Percentiles rank a stretch among this genome's conserved stretches.
Evolutionary conservation across 2,329 filamentous ascomycete genomes (phyloP).

Genomic region (Calcarisporium arbuscula): DNA sequence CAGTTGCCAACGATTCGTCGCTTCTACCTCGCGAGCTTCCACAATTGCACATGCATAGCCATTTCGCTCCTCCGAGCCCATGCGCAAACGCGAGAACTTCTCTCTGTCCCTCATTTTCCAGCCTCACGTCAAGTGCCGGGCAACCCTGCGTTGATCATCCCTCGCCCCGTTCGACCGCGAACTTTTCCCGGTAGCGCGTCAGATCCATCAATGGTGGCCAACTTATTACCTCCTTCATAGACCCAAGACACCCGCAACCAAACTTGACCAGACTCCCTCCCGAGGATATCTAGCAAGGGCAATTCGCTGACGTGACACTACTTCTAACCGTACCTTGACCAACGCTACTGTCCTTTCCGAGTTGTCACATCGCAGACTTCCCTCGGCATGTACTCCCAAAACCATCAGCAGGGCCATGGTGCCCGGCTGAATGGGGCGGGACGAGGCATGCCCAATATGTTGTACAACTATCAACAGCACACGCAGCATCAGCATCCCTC

Average conservation of each 20-base stretch:
- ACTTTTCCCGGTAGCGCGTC: too few species aligned
- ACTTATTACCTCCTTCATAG: too few species aligned
- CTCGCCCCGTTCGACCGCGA: too few species aligned
- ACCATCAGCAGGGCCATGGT: slow-evolving; percentile 66
- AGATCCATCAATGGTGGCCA: too few species aligned
- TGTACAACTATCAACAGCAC: slow-evolving; percentile 64
- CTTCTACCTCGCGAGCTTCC: slow-evolving; percentile 8
- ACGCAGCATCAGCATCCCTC: slow-evolving; percentile 56
- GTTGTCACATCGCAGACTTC: slow-evolving; percentile 13
- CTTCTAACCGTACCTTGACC: too few species aligned
- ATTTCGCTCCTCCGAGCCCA: slow-evolving; percentile 21
- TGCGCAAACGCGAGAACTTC: slow-evolving; percentile 32
- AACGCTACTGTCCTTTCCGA: too few species aligned
- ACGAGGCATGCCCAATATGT: slow-evolving; percentile 55
- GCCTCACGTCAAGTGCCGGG: slow-evolving; percentile 22
- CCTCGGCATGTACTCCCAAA: slow-evolving; percentile 66
- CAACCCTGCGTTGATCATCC: slow-evolving; percentile 13
- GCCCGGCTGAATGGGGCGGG: slow-evolving; percentile 60
- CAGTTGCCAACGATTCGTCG: slow-evolving; percentile 3
- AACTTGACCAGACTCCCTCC: too few species aligned
- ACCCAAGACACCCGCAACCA: too few species aligned
- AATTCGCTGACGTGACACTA: slow-evolving; percentile 19
- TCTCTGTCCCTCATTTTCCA: slow-evolving; percentile 24
- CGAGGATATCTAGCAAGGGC: too few species aligned
- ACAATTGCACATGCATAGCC: slow-evolving; percentile 15